Evolutionary conservation across 768 basidiomycete species (phyloP), one percentile per base, ranked within the genome.

Genomic region (Kwoniella mangroviensis): DNA sequence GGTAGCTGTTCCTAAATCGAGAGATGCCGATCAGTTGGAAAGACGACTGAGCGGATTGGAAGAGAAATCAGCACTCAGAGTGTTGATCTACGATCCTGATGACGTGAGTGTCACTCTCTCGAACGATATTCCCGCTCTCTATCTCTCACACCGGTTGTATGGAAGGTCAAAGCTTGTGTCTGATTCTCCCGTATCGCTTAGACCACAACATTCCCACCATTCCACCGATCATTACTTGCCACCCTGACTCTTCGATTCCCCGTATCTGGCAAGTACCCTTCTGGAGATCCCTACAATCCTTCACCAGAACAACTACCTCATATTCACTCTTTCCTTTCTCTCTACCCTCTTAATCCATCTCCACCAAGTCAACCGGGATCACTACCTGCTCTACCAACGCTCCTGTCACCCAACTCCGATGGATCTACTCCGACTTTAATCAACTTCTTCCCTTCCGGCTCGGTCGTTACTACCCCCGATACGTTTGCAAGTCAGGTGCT

Each of bases 231-330:
- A 12, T 74, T 82, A 26, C 67, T 73, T 15, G 81, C 81, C 26
- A 80, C 80, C 3, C 67, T 82, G 2, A 79, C 80, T 4, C 74
- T 80, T 9, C 78, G 81, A 7, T 82, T 76, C 78, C 75, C 80
- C 19, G 68, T 74, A 3, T 51, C 55, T 22, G 67, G 67, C 53
- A 49, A 60, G 59, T 71, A 64, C 54, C 51, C 71, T 2, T 49
- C 74, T 10, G 72, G 71, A 12, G 78, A 79, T 62, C 75, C 79
- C 1, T 82, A 80, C 73, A 78, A 80, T 53, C 76, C 79, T n/a
- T 52, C 65, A 7, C 79, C 81, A 15, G 65, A 61, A 28, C 76
- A 76, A 49, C 45, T 76, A 24, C 79, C 81, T 5, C 73, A 73
- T 28, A 77, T 82, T 65, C 76, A 79, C 68, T 71, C 81, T 2